phyloP scores from a whole-genome alignment of 108 stramenopile species.

The Phaeodactylum tricornutum region DNA sequence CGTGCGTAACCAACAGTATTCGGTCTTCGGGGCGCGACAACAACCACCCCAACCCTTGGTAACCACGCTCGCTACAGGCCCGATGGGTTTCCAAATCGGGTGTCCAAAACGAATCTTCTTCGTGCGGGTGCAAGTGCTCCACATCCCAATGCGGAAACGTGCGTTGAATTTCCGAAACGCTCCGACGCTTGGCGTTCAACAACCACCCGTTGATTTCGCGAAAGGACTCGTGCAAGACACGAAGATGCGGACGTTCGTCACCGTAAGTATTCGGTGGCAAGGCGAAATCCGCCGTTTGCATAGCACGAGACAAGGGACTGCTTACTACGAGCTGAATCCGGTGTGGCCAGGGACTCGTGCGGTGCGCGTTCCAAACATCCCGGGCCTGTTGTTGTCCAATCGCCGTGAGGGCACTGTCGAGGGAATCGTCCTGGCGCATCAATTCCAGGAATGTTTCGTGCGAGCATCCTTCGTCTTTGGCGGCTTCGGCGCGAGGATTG shows the following conservation, averaged over 20 bases:
- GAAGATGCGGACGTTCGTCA: constrained; percentile 3
- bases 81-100: constrained; percentile 43
- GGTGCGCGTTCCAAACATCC: constrained; percentile 17
- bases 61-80: constrained; percentile 61
- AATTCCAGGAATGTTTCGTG: constrained; percentile 53
- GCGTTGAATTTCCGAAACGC: constrained; percentile 3
- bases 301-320: constrained; percentile 22
- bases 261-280: constrained; percentile 17
- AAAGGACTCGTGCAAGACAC: constrained; percentile 50
- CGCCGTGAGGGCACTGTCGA: constrained; percentile 47
- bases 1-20: constrained; percentile 54
- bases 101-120: constrained; percentile 47
- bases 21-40: constrained; percentile 32
- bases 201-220: constrained; percentile 72
- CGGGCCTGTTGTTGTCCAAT: constrained; percentile 48
- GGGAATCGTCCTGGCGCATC: constrained; percentile 66
- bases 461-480: constrained; percentile 47
- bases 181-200: constrained; percentile 24
- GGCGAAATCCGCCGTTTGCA: constrained; percentile 29
- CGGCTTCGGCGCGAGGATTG: constrained; percentile 71
- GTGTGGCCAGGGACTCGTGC: constrained; percentile 1
- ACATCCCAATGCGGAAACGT: constrained; percentile 68
- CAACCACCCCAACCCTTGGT: constrained; percentile 45
- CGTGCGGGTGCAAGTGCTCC: constrained; percentile 5
- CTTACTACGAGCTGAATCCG: constrained; percentile 28